phyloP scores from a whole-genome alignment of 352 stramenopile genomes.

The Phytophthora sojae region DNA sequence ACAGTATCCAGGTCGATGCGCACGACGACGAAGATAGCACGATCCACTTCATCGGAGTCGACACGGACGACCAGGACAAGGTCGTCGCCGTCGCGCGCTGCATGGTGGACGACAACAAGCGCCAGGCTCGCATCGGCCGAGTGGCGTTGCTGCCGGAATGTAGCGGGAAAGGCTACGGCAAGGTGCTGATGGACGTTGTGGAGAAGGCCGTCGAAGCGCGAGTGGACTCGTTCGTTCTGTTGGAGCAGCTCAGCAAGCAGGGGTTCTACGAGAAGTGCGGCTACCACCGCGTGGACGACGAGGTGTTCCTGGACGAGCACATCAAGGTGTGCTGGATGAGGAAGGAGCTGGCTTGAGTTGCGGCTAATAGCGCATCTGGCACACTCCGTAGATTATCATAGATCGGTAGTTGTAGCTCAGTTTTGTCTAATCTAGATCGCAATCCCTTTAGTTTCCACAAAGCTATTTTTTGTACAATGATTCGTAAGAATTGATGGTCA shows the following conservation, averaged over 20 bases:
- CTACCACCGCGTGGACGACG: conserved; percentile 7
- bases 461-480: too few species aligned
- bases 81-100: conserved; percentile 8
- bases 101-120: conserved; percentile 6
- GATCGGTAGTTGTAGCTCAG: background rate
- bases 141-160: conserved; percentile 10
- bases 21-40: conserved; percentile 8
- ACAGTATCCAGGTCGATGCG: conserved; percentile 7
- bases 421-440: too few species aligned
- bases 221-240: conserved; percentile 13
- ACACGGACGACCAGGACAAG: conserved; percentile 8
- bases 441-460: too few species aligned
- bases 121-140: conserved; percentile 7
- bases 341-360: background rate
- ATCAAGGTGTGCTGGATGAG: conserved; percentile 17
- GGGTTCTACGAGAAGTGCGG: conserved; percentile 6
- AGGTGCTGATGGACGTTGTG: conserved; percentile 4
- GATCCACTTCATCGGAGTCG: conserved; percentile 13
- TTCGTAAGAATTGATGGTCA: too few species aligned
- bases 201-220: conserved; percentile 5
- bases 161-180: conserved; percentile 10
- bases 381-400: background rate
- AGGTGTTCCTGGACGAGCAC: conserved; percentile 16
- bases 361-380: too few species aligned
- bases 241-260: conserved; percentile 6